Conservation (phyloP, 2,329 filamentous ascomycete genomes). For the Colletotrichum tofieldiae region DNA sequence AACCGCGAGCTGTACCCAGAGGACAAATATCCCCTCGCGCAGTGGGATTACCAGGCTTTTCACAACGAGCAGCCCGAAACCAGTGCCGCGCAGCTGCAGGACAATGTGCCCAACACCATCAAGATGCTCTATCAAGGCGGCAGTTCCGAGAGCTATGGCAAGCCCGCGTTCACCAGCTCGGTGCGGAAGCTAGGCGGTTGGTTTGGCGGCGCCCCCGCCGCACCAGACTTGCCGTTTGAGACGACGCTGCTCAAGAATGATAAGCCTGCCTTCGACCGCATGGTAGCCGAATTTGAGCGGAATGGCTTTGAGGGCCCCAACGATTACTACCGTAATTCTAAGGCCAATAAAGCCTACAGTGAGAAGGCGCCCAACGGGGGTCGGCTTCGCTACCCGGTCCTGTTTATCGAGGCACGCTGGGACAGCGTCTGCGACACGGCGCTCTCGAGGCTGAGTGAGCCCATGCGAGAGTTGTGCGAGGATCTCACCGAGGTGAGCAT, state of each 20-base stretch:
- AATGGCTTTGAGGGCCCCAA: slow-evolving; percentile 73
- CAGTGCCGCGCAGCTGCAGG: slow-evolving; percentile 42
- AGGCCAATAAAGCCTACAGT: slow-evolving; percentile 58
- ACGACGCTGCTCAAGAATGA: slow-evolving; percentile 9
- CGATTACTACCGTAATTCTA: slow-evolving; percentile 59
- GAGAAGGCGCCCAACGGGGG: slow-evolving; percentile 47
- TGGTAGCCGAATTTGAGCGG: slow-evolving; percentile 93
- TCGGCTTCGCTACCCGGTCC: slow-evolving; percentile 53
- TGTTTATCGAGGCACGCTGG: slow-evolving; percentile 54
- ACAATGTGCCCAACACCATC: slow-evolving; percentile 41
- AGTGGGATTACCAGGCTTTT: slow-evolving; percentile 52
- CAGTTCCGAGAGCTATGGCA: slow-evolving; percentile 16
- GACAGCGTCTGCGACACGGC: slow-evolving; percentile 56
- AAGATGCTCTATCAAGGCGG: slow-evolving; percentile 36
- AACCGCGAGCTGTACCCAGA: slow-evolving; percentile 63
- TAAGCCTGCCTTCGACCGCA: slow-evolving; percentile 74
- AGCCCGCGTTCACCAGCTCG: slow-evolving; percentile 18
- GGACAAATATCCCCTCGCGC: slow-evolving; percentile 55
- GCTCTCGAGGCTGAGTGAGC: slow-evolving; percentile 52
- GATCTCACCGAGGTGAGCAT: slow-evolving; percentile 57
- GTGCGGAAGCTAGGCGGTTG: slow-evolving; percentile 43
- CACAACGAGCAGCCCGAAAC: slow-evolving; percentile 49
- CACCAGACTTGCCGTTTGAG: slow-evolving; percentile 27
- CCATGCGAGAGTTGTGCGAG: slow-evolving; percentile 52
- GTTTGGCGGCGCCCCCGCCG: slow-evolving; percentile 33